A percentile compares a stretch with the other conserved stretches of the same genome.
phyloP scores from a whole-genome alignment of 2,329 filamentous ascomycete genomes.

The Zelopaecilomyces penicillatus region DNA sequence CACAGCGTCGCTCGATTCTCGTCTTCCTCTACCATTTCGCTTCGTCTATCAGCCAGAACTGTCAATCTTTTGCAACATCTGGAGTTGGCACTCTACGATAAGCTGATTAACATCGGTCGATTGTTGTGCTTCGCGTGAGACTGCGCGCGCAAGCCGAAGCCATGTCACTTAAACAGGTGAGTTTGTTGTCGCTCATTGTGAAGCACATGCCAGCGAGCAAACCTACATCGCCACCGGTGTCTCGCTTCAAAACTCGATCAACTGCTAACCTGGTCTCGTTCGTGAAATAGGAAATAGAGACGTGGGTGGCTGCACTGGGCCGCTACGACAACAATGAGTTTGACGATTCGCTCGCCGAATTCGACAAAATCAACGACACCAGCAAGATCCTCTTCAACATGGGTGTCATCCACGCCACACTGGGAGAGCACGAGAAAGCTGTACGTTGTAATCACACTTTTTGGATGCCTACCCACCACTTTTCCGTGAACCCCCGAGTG shows the following conservation, averaged over 20 bases:
- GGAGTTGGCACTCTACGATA: no score
- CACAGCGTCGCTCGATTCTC: no score
- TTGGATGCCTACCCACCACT: no score
- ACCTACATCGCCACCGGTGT: not conserved
- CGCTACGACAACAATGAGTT: constrained; percentile 98
- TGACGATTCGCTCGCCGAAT: constrained; percentile 75
- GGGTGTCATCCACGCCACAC: constrained; percentile 91
- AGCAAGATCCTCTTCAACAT: constrained; percentile 99
- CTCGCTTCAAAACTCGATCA: no score
- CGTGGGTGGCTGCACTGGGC: constrained; percentile 85
- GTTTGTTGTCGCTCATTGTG: constrained; percentile 8
- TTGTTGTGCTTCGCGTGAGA: no score
- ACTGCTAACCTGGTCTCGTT: not conserved
- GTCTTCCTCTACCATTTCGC: no score
- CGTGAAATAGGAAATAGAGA: constrained; percentile 79
- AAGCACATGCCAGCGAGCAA: not conserved
- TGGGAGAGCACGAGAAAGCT: constrained; percentile 92
- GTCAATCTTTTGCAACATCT: no score
- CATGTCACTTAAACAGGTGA: constrained; percentile 56
- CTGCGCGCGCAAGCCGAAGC: constrained; percentile 7
- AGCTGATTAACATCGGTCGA: no score
- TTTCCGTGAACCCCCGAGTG: no score
- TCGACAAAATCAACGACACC: constrained; percentile 83
- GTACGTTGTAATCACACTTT: constrained; percentile 44
- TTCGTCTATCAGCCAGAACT: no score